These are phyloP conservation scores for Perkinsus olseni DNA, from an alignment of 169 alveolate genomes.

Conservation along the genomic window DNA sequence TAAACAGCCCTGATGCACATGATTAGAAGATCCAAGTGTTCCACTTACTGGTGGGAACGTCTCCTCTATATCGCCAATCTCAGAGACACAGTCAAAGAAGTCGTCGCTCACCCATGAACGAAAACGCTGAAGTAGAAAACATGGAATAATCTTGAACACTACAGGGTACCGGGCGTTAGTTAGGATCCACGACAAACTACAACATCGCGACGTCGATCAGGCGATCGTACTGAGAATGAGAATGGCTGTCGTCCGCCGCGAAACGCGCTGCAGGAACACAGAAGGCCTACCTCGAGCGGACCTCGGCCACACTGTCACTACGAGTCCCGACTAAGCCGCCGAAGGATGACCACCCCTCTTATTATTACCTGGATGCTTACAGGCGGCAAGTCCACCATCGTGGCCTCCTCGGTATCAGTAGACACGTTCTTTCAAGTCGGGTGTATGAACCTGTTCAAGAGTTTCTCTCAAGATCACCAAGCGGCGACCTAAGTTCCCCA, in stretches of 20 bases:
- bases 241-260: no score
- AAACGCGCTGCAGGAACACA: no score
- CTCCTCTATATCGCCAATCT: neutral
- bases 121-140: neutral
- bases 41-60: neutral
- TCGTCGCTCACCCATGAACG: neutral
- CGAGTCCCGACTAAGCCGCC: no score
- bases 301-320: no score
- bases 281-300: no score
- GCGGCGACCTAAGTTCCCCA: neutral
- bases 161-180: no score
- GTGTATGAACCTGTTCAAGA: neutral
- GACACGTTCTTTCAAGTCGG: neutral
- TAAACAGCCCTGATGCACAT: no score
- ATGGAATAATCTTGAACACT: no score
- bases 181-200: no score
- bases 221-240: no score
- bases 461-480: neutral
- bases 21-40: no score
- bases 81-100: neutral
- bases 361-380: neutral
- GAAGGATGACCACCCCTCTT: neutral
- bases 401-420: neutral
- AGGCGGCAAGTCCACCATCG: neutral
- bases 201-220: no score